Evolutionary conservation across 2,329 filamentous ascomycete genomes (phyloP), one percentile per base, ranked within the genome.

Genomic region (Ceratocystis eucalypticola): DNA sequence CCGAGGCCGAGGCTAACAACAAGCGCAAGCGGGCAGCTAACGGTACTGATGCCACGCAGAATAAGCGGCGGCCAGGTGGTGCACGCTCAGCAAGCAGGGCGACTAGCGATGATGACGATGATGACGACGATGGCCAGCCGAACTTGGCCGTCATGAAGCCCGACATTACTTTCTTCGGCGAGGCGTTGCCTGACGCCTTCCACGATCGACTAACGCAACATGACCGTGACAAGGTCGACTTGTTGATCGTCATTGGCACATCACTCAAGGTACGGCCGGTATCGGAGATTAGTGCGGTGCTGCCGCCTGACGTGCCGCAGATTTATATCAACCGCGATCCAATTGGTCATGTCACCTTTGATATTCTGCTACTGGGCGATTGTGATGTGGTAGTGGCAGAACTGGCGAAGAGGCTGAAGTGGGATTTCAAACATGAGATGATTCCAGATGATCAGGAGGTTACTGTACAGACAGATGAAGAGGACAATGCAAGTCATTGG

Each of bases 131-230:
- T 68, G 76, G 84, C 88, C 48, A 84, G 17, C 55, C 85, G 1
- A 80, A 82, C 61, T 83, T 85, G 1, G 91, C 89, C 66, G 85
- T 96, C 73, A 96, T 96, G 91, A 96, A 89, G 80, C 94, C 94
- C 7, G 93, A 97, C 77, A 97, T 99, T 73, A 97, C 91, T 61
- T 97, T 99, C 79, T 97, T 97, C 72, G 93, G 93, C 71, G 94
- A 99, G 77, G 82, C 86, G 63, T 85, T 99, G 0, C 92, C 93
- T 0, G 85, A 89, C 71, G 83, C 85, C 70, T 99, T 99, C 76
- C 88, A 88, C 67, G 80, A 84, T 62, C 87, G 92, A 6, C 82
- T 97, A 15, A 85, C 89, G n/a, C 82, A 89, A 68, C 83, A 90
- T 71, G 94, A 99, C 75, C 85, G 85, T 68, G 84, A 90, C 69